These are phyloP conservation scores for Saposhnikovia divaricata DNA, from an alignment of 129 eudicot genomes.

Conservation along the genomic window DNA sequence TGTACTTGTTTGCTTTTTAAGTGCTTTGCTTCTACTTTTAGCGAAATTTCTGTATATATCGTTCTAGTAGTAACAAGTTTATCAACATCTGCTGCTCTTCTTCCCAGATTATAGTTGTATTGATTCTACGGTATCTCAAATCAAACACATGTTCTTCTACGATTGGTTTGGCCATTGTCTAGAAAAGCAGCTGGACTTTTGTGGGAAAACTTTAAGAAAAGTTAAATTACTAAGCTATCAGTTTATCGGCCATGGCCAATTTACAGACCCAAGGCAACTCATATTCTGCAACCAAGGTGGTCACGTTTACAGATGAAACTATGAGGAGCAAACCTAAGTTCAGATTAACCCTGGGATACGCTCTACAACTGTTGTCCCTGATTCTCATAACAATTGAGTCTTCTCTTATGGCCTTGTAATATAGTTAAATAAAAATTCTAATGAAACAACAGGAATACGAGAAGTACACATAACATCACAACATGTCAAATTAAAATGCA, in stretches of 20 bases:
- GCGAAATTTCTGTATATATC: too few species aligned
- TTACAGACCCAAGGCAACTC: too few species aligned
- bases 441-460: background rate
- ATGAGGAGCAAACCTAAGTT: background rate
- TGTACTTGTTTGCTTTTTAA: background rate
- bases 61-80: background rate
- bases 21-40: background rate
- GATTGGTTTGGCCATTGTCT: background rate
- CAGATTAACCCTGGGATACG: background rate
- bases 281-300: background rate
- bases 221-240: background rate
- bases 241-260: background rate
- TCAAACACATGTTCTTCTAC: background rate
- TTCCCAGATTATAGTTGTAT: background rate
- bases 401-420: too few species aligned
- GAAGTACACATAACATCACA: background rate
- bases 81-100: background rate
- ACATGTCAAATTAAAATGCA: slow-evolving; percentile 1
- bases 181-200: background rate
- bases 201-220: background rate
- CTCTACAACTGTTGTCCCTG: too few species aligned
- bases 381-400: too few species aligned
- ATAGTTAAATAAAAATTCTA: background rate
- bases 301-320: background rate
- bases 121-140: background rate